A percentile compares a stretch with the other conserved stretches of the same genome.
phyloP scores from a whole-genome alignment of 208 protist genomes.

The Crithidia acanthocephali region DNA sequence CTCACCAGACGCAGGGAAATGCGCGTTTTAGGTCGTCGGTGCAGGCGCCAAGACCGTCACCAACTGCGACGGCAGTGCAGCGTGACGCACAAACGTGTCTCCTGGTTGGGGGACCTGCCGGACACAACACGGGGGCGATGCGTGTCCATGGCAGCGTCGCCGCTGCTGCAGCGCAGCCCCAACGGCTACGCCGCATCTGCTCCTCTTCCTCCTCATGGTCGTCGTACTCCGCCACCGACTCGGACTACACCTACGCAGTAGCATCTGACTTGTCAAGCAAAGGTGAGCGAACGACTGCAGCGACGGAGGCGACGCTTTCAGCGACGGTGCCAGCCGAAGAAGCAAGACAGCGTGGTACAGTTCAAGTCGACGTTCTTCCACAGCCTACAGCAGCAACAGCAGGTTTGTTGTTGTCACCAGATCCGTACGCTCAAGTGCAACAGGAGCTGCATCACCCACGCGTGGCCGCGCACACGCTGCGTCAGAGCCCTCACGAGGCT shows the following conservation, averaged over 20 bases:
- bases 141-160: neutral
- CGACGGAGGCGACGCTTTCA: neutral
- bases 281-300: neutral
- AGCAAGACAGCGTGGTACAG: too few relatives aligned
- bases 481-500: neutral
- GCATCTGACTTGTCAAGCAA: neutral
- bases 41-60: neutral
- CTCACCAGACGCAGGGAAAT: neutral
- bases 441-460: constrained; percentile 16
- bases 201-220: constrained; percentile 4
- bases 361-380: too few relatives aligned
- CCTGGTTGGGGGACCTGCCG: neutral
- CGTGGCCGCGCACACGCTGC: neutral
- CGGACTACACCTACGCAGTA: neutral
- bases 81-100: neutral
- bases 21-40: constrained; percentile 2
- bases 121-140: neutral
- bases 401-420: neutral
- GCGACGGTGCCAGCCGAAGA: too few relatives aligned
- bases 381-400: too few relatives aligned
- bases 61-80: neutral
- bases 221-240: neutral
- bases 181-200: neutral
- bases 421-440: constrained; percentile 10
- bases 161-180: neutral